Base-by-base conservation (phyloP, 2,329 filamentous ascomycete genomes). In the Pyrenophora tritici-repentis region DNA sequence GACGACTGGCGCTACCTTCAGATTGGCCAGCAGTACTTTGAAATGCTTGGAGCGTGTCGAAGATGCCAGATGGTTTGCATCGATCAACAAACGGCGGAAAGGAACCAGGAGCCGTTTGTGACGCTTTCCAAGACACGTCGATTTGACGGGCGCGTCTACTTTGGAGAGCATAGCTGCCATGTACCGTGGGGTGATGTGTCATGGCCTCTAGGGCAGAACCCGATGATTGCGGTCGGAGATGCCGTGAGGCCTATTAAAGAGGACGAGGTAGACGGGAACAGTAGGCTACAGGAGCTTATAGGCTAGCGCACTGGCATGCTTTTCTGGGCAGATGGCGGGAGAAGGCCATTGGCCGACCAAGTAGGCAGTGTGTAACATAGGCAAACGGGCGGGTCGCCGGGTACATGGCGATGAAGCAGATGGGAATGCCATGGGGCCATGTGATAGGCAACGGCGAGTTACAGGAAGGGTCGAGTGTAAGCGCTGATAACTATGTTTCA, bases 11-110 rank as follows among this genome's bases (percentile, higher is more conserved):
- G 77, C 10, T 79, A 74, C 13, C 65, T 96, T 34, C 79, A 75
- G 7, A 88, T 97, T 50, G 89, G 88, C 1, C 61, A 72, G 66
- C 80, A 86, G 51, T 72, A 75, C 8, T 89, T 90, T 63, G 80
- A 88, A 55, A 84, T 95, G 65, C 76, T 97, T 4, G 93, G 92
- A 0, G 84, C 89, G 3, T 99, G 94, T 66, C 84, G 91, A 53
- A 80, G 94, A 52, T 99, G 94, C 63, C 91, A 96, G 71, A 97
- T 99, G 92, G 88, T 99, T 8, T 97, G 93, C 69, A 85, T 97
- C 38, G 87, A 99, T 66, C 94, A 97, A 71, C 79, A 85, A 39
- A 96, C 88, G 10, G 91, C 86, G 0, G 81, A 85, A 56, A 89
- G 86, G 70, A 85, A 86, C 57, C 85, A 91, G 56, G 94, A 97